Evolutionary conservation across 2,329 filamentous ascomycete genomes (phyloP).

Genomic region (Aureobasidium pullulans): DNA sequence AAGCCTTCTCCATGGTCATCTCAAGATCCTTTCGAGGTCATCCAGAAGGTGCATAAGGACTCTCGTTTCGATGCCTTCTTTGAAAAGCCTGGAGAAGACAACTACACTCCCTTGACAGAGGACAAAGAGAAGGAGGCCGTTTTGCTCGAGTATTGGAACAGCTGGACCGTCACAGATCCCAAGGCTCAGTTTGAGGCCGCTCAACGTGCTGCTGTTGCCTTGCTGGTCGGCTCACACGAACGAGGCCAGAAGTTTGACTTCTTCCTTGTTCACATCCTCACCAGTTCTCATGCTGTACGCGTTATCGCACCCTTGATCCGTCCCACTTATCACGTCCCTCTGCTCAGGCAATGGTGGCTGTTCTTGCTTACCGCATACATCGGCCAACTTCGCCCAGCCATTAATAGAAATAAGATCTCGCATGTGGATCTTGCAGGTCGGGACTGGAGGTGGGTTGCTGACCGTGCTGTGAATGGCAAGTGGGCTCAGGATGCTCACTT

Average conservation of each 20-base stretch:
- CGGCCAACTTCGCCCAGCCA: constrained; percentile 61
- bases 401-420: constrained; percentile 59
- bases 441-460: constrained; percentile 69
- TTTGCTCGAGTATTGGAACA: constrained; percentile 84
- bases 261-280: constrained; percentile 74
- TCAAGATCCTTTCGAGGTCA: constrained; percentile 60
- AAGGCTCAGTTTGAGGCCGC: constrained; percentile 68
- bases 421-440: constrained; percentile 54
- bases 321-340: constrained; percentile 58
- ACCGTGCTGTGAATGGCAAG: constrained; percentile 61
- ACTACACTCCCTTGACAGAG: constrained; percentile 61
- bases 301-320: constrained; percentile 75
- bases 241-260: constrained; percentile 63
- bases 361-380: constrained; percentile 73
- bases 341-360: constrained; percentile 87
- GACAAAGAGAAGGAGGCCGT: constrained; percentile 63
- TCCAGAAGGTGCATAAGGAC: constrained; percentile 64
- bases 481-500: constrained; percentile 72
- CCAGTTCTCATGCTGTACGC: constrained; percentile 80
- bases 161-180: constrained; percentile 67
- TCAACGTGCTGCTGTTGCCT: constrained; percentile 48
- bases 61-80: constrained; percentile 62
- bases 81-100: constrained; percentile 46
- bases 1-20: constrained; percentile 52
- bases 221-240: constrained; percentile 52